Percentiles rank a stretch among this genome's conserved stretches.
Conservation (phyloP, 176 grass and related monocot genomes). For the Musa troglodytarum region DNA sequence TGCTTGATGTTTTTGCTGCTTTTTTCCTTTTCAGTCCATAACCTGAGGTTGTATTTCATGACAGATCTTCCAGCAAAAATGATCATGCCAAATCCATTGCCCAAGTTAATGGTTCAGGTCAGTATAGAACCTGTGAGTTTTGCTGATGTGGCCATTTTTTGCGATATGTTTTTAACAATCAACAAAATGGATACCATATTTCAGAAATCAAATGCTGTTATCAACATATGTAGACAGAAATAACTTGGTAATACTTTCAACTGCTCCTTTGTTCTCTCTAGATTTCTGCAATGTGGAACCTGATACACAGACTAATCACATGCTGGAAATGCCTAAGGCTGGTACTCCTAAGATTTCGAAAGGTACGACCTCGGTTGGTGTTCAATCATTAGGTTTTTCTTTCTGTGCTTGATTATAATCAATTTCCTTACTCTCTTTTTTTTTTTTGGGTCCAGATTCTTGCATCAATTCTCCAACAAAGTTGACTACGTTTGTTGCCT, state of each 20-base stretch:
- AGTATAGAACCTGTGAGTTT: neutral
- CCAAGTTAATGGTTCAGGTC: slow-evolving; percentile 41
- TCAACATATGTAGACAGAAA: neutral
- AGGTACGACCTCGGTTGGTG: slow-evolving; percentile 40
- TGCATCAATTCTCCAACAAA: slow-evolving; percentile 42
- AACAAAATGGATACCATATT: too few species aligned
- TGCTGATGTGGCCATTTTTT: neutral
- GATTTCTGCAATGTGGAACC: slow-evolving; percentile 46
- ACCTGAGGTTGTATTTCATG: slow-evolving; percentile 17
- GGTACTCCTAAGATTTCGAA: slow-evolving; percentile 71
- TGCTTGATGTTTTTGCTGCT: neutral
- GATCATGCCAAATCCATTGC: slow-evolving; percentile 18
- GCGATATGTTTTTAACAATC: neutral
- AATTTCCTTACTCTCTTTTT: slow-evolving; percentile 22
- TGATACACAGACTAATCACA: slow-evolving; percentile 33
- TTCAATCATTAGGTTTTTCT: slow-evolving; percentile 8
- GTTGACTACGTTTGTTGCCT: slow-evolving; percentile 52
- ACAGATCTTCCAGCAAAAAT: slow-evolving; percentile 31
- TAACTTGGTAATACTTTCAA: neutral
- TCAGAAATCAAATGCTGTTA: neutral
- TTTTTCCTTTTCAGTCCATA: neutral
- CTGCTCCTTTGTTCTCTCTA: slow-evolving; percentile 25
- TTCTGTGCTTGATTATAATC: slow-evolving; percentile 4
- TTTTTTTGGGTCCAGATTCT: slow-evolving; percentile 43
- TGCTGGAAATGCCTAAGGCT: slow-evolving; percentile 43